A percentile compares a stretch with the other conserved stretches of the same genome.
Conservation (phyloP, 2,329 filamentous ascomycete species). For the Colletotrichum limetticola region DNA sequence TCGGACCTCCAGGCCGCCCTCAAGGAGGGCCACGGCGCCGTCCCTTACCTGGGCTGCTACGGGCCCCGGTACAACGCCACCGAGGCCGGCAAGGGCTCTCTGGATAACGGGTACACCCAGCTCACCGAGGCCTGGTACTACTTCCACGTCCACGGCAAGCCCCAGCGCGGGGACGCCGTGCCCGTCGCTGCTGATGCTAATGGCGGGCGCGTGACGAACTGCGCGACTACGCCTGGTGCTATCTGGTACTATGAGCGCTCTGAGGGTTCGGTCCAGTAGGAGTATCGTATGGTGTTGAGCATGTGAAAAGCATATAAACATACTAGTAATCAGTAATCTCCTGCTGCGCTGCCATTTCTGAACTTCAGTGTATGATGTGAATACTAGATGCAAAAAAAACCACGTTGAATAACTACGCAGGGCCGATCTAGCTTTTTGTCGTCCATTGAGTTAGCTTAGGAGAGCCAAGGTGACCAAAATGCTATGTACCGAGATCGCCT, state of each 20-base stretch:
- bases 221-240: conserved; percentile 63
- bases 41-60: conserved; percentile 71
- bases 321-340: neutral
- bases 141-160: conserved; percentile 66
- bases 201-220: conserved; percentile 62
- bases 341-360: too few species aligned
- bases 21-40: conserved; percentile 58
- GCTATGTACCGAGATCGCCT: conserved; percentile 4
- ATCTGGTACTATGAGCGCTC: conserved; percentile 66
- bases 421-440: neutral
- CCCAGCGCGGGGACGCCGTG: conserved; percentile 62
- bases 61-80: conserved; percentile 72
- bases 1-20: conserved; percentile 62
- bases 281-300: neutral
- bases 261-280: conserved; percentile 35
- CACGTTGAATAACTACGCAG: neutral
- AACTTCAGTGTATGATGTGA: neutral
- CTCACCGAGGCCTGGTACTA: conserved; percentile 76
- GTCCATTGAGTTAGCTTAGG: neutral
- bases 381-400: neutral
- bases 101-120: conserved; percentile 66
- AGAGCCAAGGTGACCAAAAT: neutral
- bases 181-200: conserved; percentile 56
- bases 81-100: conserved; percentile 61
- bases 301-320: neutral